Conservation (phyloP, 176 grass and related monocot genomes). For the Carex myosuroides region DNA sequence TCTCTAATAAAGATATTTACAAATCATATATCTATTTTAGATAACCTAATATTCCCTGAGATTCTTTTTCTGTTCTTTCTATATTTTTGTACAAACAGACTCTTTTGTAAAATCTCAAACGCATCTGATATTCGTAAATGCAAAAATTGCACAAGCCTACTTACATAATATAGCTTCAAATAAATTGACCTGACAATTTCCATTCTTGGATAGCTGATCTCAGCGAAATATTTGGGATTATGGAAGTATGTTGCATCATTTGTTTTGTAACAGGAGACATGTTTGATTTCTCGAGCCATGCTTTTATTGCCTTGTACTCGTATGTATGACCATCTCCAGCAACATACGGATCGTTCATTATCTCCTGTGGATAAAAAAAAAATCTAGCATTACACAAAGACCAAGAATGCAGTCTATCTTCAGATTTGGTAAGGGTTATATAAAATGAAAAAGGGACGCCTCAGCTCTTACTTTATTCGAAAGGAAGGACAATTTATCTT, state of each 20-base stretch:
- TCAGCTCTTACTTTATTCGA: neutral
- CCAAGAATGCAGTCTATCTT: neutral
- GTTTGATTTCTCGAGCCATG: conserved; percentile 59
- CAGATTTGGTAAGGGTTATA: neutral
- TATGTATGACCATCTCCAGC: conserved; percentile 92
- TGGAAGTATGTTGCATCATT: conserved; percentile 34
- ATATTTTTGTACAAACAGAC: conserved; percentile 1
- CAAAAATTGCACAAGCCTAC: neutral
- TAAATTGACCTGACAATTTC: conserved; percentile 37
- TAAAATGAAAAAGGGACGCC: neutral
- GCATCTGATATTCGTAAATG: neutral
- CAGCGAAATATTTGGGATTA: conserved; percentile 79
- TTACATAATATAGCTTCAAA: conserved; percentile 10
- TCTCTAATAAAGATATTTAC: neutral
- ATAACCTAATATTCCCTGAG: neutral
- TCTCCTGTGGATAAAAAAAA: conserved; percentile 38
- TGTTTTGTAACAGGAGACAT: conserved; percentile 60
- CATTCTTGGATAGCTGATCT: conserved; percentile 67
- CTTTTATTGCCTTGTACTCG: conserved; percentile 63
- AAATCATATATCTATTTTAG: neutral
- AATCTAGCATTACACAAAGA: neutral
- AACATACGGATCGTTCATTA: conserved; percentile 78
- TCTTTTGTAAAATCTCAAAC: neutral
- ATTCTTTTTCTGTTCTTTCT: neutral
- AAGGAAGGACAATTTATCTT: neutral